phyloP scores from a whole-genome alignment of 1,284 basidiomycete species.

The Cryptococcus sp. region DNA sequence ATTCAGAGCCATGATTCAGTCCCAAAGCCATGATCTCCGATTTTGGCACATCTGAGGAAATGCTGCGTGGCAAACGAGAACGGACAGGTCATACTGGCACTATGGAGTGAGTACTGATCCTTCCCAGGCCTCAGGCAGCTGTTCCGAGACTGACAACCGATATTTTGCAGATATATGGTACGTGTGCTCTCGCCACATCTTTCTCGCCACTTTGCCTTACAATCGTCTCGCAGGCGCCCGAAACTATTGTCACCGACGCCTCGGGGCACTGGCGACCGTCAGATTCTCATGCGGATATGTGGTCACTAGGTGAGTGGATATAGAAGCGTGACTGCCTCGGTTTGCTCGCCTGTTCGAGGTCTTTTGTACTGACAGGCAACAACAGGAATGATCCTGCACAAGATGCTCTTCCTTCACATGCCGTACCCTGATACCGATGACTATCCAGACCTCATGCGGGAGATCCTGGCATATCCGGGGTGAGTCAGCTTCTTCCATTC shows the following conservation, averaged over 20 bases:
- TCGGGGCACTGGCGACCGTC: slow-evolving; percentile 68
- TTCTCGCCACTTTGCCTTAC: neutral
- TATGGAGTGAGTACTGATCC: slow-evolving; percentile 58
- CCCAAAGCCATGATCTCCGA: slow-evolving; percentile 81
- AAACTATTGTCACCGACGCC: slow-evolving; percentile 62
- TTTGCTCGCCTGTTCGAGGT: neutral
- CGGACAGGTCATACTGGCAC: slow-evolving; percentile 91
- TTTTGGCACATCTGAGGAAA: slow-evolving; percentile 90
- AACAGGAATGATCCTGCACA: slow-evolving; percentile 80
- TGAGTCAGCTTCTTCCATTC: slow-evolving; percentile 46
- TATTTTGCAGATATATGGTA: slow-evolving; percentile 42
- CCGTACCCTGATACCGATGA: slow-evolving; percentile 71
- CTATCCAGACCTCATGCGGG: slow-evolving; percentile 64
- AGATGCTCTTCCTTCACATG: slow-evolving; percentile 80
- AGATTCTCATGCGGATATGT: slow-evolving; percentile 70
- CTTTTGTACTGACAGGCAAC: neutral
- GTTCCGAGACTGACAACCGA: neutral
- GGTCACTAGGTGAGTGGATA: slow-evolving; percentile 56
- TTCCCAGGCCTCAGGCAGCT: neutral
- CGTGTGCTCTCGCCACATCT: neutral
- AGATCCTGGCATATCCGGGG: slow-evolving; percentile 75
- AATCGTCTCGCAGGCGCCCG: slow-evolving; percentile 61
- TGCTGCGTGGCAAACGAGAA: slow-evolving; percentile 66
- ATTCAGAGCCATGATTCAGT: slow-evolving; percentile 23
- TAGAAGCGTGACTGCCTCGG: neutral